Evolutionary conservation across 805 yeast species (phyloP).

Genomic region (Starmerella roubikii): DNA sequence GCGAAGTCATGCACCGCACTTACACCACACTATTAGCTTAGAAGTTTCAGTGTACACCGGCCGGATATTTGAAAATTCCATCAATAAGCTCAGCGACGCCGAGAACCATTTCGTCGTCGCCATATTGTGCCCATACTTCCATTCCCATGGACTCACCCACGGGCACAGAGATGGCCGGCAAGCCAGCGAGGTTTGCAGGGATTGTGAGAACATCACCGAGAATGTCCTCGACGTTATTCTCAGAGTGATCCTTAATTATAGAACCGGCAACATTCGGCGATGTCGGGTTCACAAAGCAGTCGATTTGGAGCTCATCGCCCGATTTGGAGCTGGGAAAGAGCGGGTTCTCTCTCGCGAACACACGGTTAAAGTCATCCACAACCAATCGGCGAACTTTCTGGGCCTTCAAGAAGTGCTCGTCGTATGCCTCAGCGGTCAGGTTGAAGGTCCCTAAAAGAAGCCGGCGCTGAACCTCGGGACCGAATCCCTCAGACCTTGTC

Average conservation of each 20-base stretch:
- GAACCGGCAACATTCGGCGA: slow-evolving; percentile 44
- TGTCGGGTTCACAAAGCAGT: slow-evolving; percentile 64
- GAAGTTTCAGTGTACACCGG: no score
- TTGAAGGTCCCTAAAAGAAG: slow-evolving; percentile 78
- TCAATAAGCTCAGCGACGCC: slow-evolving; percentile 26
- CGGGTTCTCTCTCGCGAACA: slow-evolving; percentile 33
- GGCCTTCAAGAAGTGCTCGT: slow-evolving; percentile 67
- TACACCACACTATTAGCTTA: no score
- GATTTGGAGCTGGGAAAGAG: slow-evolving; percentile 22
- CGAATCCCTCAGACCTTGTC: slow-evolving; percentile 58
- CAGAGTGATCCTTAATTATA: slow-evolving; percentile 32
- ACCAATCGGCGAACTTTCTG: slow-evolving; percentile 47
- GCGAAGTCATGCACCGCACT: no score
- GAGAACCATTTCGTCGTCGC: slow-evolving; percentile 58
- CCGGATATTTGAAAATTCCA: slow-evolving; percentile 7
- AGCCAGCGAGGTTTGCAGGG: slow-evolving; percentile 83
- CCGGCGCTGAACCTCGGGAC: slow-evolving; percentile 71
- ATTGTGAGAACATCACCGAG: slow-evolving; percentile 75
- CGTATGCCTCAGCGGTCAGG: slow-evolving; percentile 57
- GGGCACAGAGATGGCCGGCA: slow-evolving; percentile 78
- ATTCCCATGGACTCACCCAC: slow-evolving; percentile 34
- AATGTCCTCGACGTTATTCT: slow-evolving; percentile 45
- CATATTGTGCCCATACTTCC: slow-evolving; percentile 76
- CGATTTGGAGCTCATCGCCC: slow-evolving; percentile 31
- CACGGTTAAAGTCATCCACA: slow-evolving; percentile 48